Percentiles rank a stretch among this genome's conserved stretches.
Evolutionary conservation across 108 stramenopile genomes (phyloP).

Genomic region (Cyclotella atomus): DNA sequence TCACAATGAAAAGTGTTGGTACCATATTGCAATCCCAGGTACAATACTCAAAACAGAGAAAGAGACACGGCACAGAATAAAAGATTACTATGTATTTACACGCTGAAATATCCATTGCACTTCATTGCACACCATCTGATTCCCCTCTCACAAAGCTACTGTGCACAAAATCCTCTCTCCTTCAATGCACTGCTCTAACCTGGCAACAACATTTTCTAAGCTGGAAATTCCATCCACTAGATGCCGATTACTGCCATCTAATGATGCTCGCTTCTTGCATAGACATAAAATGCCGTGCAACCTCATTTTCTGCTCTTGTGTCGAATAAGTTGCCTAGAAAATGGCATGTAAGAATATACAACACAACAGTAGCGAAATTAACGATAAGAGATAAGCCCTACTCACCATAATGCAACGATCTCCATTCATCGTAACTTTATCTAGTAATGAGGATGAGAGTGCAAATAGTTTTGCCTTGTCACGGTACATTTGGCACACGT

Average conservation of each 20-base stretch:
- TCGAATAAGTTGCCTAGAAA: slow-evolving; percentile 13
- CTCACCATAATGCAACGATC: slow-evolving; percentile 9
- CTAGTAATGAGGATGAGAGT: slow-evolving; percentile 32
- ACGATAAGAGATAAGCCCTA: background rate
- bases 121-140: too few relatives aligned
- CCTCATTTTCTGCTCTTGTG: slow-evolving; percentile 21
- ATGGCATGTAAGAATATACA: background rate
- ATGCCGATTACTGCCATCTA: background rate
- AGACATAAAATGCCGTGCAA: slow-evolving; percentile 19
- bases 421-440: slow-evolving; percentile 9
- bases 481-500: slow-evolving; percentile 89
- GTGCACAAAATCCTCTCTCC: too few relatives aligned
- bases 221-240: slow-evolving; percentile 15
- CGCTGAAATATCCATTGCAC: too few relatives aligned
- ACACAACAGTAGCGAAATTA: background rate
- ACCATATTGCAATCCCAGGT: too few relatives aligned
- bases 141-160: too few relatives aligned
- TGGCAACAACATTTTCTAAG: slow-evolving; percentile 32
- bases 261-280: slow-evolving; percentile 22
- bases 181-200: too few relatives aligned
- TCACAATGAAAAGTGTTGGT: too few relatives aligned
- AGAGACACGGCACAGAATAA: too few relatives aligned
- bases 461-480: slow-evolving; percentile 58
- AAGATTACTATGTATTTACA: too few relatives aligned
- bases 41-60: too few relatives aligned